Percentiles rank a stretch among this genome's conserved stretches.
These are phyloP conservation scores for Polytrichum formosum DNA, from an alignment of 225 moss, liverwort and hornwort genomes.

Conservation along the genomic window DNA sequence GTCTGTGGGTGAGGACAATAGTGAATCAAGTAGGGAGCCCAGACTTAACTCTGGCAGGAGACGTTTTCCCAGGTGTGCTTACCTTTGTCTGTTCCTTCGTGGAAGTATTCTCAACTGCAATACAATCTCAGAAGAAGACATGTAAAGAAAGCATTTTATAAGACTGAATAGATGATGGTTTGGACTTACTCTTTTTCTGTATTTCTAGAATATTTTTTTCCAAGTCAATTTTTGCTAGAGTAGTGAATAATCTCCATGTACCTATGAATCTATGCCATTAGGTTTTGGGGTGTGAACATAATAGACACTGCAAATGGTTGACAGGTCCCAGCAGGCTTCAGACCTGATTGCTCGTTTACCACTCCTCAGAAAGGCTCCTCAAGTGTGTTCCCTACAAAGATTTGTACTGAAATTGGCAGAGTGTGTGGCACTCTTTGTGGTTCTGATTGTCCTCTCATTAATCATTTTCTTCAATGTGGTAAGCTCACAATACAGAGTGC, in stretches of 20 bases:
- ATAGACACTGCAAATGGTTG: slow-evolving; percentile 6
- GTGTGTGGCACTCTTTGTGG: slow-evolving; percentile 67
- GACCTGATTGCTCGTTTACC: slow-evolving; percentile 17
- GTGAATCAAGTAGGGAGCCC: slow-evolving; percentile 27
- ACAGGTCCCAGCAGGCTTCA: slow-evolving; percentile 30
- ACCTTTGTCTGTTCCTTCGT: too few species aligned
- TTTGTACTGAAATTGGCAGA: slow-evolving; percentile 71
- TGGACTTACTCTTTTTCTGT: too few species aligned
- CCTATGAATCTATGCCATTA: too few species aligned
- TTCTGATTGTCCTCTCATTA: slow-evolving; percentile 70
- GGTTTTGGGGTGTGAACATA: not conserved
- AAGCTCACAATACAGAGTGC: slow-evolving; percentile 3
- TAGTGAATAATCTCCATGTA: too few species aligned
- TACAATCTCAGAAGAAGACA: too few species aligned
- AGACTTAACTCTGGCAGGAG: slow-evolving; percentile 9
- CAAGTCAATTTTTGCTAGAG: too few species aligned
- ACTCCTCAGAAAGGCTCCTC: slow-evolving; percentile 31
- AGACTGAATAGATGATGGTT: too few species aligned
- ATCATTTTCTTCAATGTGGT: slow-evolving; percentile 94
- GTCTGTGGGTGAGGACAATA: slow-evolving; percentile 21
- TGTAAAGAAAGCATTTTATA: too few species aligned
- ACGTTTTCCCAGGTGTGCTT: too few species aligned
- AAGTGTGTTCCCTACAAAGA: slow-evolving; percentile 57
- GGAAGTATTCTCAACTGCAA: too few species aligned
- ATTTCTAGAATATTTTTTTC: too few species aligned